Base-by-base conservation (phyloP, 495 filamentous ascomycete genomes). In the Penicilliopsis zonata region DNA sequence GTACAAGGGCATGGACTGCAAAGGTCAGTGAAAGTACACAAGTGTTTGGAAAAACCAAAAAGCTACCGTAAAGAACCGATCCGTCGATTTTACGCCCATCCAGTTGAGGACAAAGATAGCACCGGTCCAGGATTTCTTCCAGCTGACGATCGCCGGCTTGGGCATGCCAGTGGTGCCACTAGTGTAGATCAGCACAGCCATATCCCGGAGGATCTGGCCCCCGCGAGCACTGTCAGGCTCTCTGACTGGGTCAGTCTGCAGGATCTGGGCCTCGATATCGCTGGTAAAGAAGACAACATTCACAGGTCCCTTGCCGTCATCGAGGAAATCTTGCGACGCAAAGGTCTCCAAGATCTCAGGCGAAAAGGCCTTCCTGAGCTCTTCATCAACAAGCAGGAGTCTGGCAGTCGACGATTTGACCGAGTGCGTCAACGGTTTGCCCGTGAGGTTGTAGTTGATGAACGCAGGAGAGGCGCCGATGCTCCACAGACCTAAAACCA, bases 111-210 rank as follows among this genome's bases (percentile, higher is more conserved):
- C 55, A 42, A 86, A 80, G 6, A 58, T 43, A 15, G 57, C 55
- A 2, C 69, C 69, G 8, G 67, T 33, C 37, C 55, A 55, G 9
- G 61, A 58, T 49, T 94, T 95, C 28, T 50, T 59, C 82, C 83
- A 94, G 26, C 72, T 73, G 17, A 95, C 71, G 25, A 93, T 76
- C 0, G 87, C 90, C 1, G 85, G 74, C 50, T 98, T 98, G 0
- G 90, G 90, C 31, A 95, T 61, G 2, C 90, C 90, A 0, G 86
- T 94, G 0, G 86, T 94, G 3, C 86, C 86, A 38, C 79, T 76
- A 15, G 86, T 94, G 50, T 80, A 94, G 26, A 94, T 85, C 39
- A 94, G 65, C 24, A 80, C 53, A 0, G 72, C 79, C 66, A 84
- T 76, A 35, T 79, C 72, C 5, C 62, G 59, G 1, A 59, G 38